Percentiles rank a stretch among this genome's conserved stretches.
Conservation (phyloP, 306 rosid species). For the Vigna hirtella region DNA sequence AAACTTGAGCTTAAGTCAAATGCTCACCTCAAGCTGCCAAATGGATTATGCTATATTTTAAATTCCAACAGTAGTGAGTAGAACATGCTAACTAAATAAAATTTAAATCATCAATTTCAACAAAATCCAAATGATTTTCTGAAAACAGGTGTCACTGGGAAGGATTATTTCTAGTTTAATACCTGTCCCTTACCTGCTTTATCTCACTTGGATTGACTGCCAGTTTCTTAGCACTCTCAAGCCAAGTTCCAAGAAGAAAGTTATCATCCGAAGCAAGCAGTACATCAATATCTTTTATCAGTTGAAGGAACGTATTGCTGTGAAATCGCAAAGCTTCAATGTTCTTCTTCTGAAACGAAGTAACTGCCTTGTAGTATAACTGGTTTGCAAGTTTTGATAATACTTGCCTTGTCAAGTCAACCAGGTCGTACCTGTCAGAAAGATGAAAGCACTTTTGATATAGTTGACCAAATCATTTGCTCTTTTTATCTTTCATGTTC, state of each 20-base stretch:
- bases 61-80: not conserved
- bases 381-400: conserved; percentile 87
- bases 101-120: not conserved
- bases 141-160: conserved; percentile 19
- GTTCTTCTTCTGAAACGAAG: conserved; percentile 66
- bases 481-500: conserved; percentile 11
- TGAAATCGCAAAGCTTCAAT: conserved; percentile 56
- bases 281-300: conserved; percentile 78
- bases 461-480: conserved; percentile 10
- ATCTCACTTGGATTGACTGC: conserved; percentile 68
- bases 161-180: conserved; percentile 1
- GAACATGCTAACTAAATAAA: conserved; percentile 1
- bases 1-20: not conserved
- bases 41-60: not conserved
- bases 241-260: conserved; percentile 95
- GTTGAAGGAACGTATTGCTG: conserved; percentile 70
- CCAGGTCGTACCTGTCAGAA: conserved; percentile 86
- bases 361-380: conserved; percentile 65
- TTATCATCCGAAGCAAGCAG: conserved; percentile 87
- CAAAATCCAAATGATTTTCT: not conserved
- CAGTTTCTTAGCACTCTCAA: conserved; percentile 78
- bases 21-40: not conserved
- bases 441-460: conserved; percentile 28
- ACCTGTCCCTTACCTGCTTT: conserved; percentile 63
- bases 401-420: conserved; percentile 91